These are phyloP conservation scores for Penicillium ochrochloron DNA, from an alignment of 495 filamentous ascomycete genomes.

Conservation along the genomic window DNA sequence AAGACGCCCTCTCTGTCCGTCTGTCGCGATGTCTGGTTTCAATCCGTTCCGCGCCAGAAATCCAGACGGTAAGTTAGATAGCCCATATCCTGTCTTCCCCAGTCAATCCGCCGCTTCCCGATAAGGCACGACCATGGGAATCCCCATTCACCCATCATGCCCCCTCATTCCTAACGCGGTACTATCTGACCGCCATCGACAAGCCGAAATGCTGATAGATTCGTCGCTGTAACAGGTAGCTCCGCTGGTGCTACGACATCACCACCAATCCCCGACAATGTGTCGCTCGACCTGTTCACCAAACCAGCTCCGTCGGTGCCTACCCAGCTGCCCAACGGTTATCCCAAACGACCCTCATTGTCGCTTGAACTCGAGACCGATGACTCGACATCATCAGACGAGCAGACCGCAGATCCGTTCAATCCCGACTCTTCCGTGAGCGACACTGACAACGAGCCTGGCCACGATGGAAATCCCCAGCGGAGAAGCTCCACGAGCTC, in stretches of 20 bases:
- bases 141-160: constrained; percentile 4
- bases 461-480: constrained; percentile 10
- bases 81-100: constrained; percentile 12
- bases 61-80: constrained; percentile 38
- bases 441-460: constrained; percentile 28
- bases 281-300: constrained; percentile 5
- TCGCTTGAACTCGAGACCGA: constrained; percentile 30
- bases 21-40: constrained; percentile 56
- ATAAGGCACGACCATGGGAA: constrained; percentile 22
- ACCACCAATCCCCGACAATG: neutral
- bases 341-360: constrained; percentile 27
- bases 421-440: constrained; percentile 33
- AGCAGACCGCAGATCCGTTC: constrained; percentile 39
- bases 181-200: neutral
- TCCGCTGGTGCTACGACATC: constrained; percentile 12
- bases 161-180: neutral
- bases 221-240: constrained; percentile 21
- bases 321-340: constrained; percentile 21
- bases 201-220: constrained; percentile 13
- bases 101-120: constrained; percentile 23
- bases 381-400: constrained; percentile 37
- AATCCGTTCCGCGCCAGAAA: constrained; percentile 61
- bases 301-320: constrained; percentile 10
- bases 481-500: constrained; percentile 14
- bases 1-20: constrained; percentile 36